Percentiles rank a stretch among this genome's conserved stretches.
Evolutionary conservation across 139 green algal genomes (phyloP).

Genomic region (Volvox africanus): DNA sequence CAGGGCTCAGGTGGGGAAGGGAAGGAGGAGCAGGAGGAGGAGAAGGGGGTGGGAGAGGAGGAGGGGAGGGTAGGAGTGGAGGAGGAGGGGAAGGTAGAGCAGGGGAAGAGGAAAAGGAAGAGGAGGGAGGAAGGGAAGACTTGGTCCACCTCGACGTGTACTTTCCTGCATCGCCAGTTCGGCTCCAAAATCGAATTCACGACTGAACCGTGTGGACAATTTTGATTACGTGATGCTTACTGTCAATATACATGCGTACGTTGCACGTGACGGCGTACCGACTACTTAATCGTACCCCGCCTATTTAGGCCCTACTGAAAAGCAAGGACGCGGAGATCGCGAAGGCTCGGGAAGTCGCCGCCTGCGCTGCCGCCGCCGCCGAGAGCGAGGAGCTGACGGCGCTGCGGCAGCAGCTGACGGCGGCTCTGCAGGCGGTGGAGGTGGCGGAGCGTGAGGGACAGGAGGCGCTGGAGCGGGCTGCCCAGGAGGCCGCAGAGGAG

Average conservation of each 20-base stretch:
- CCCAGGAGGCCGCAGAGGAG: constrained; percentile 47
- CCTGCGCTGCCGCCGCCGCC: constrained; percentile 25
- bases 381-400: constrained; percentile 37
- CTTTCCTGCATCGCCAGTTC: no score
- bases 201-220: no score
- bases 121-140: no score
- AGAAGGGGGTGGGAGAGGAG: no score
- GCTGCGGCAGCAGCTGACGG: constrained; percentile 32
- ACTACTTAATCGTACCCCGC: no score
- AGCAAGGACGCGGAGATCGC: constrained; percentile 65
- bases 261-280: no score
- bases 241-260: no score
- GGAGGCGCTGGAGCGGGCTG: constrained; percentile 52
- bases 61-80: no score
- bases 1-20: constrained; percentile 55
- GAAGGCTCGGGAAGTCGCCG: constrained; percentile 34
- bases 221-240: no score
- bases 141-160: no score
- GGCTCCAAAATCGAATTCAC: no score
- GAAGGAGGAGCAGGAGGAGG: background rate
- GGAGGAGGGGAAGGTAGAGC: no score
- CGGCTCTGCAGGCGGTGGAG: constrained; percentile 29
- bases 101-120: background rate
- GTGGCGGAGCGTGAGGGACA: constrained; percentile 34
- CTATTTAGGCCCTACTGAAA: constrained; percentile 52